A percentile compares a stretch with the other conserved stretches of the same genome.
These are phyloP conservation scores for Fagopyrum esculentum DNA, from an alignment of 148 eudicot genomes.

Conservation along the genomic window DNA sequence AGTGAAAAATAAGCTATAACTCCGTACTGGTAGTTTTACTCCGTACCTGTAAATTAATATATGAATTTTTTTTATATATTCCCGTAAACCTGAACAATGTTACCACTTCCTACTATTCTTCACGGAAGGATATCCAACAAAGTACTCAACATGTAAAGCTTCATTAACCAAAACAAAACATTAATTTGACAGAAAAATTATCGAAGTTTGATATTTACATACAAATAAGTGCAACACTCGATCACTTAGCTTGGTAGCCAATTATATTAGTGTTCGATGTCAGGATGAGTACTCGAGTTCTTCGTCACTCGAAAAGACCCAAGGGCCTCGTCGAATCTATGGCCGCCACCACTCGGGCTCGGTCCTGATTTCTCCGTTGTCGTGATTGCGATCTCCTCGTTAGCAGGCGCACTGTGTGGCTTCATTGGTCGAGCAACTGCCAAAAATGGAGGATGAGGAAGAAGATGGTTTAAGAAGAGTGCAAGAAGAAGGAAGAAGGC, in stretches of 20 bases:
- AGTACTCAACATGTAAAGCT: neutral
- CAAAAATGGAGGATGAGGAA: neutral
- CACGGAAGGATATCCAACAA: neutral
- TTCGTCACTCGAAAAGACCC: neutral
- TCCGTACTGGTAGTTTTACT: no score
- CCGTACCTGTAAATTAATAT: no score
- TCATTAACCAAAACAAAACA: neutral
- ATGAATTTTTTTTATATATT: no score
- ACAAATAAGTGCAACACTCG: neutral
- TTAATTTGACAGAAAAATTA: neutral
- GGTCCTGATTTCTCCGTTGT: conserved; percentile 8
- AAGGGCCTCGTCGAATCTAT: neutral
- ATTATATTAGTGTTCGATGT: neutral
- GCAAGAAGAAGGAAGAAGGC: conserved; percentile 1
- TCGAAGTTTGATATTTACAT: neutral
- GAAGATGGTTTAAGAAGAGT: conserved; percentile 5
- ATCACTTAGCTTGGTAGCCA: neutral
- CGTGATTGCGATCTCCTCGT: neutral
- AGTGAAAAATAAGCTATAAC: no score
- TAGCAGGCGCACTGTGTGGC: neutral
- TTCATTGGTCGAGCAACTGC: conserved; percentile 4
- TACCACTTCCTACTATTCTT: neutral
- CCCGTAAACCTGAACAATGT: neutral
- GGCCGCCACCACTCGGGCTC: conserved; percentile 7
- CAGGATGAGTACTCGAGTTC: neutral